These are phyloP conservation scores for Sphagnum tenellum DNA, from an alignment of 225 moss, liverwort and hornwort genomes.

Conservation along the genomic window DNA sequence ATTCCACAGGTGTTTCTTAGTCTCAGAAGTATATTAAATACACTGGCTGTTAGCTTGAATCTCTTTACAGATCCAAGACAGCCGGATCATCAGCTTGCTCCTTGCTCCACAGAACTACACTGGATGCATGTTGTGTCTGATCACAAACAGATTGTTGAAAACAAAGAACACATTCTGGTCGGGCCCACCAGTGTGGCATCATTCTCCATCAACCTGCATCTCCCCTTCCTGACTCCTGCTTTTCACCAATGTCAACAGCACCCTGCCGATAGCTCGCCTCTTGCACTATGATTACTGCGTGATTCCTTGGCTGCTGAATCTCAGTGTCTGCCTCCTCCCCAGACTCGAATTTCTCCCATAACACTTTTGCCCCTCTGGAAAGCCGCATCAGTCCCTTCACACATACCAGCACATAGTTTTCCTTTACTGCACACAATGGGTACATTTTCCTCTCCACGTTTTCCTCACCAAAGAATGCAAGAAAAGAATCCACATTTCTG, in stretches of 20 bases:
- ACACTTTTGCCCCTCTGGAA: slow-evolving; percentile 9
- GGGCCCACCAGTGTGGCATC: too few relatives aligned
- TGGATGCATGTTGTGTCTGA: too few relatives aligned
- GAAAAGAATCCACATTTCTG: too few relatives aligned
- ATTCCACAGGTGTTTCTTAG: neutral
- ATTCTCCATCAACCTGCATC: neutral
- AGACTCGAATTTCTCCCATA: slow-evolving; percentile 10
- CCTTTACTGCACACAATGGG: neutral
- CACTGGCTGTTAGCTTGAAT: neutral
- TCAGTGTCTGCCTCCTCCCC: slow-evolving; percentile 1
- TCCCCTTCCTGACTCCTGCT: neutral
- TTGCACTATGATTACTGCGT: slow-evolving; percentile 6
- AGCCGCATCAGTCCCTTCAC: slow-evolving; percentile 14
- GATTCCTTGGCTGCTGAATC: slow-evolving; percentile 1
- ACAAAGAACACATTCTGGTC: too few relatives aligned
- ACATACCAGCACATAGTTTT: neutral
- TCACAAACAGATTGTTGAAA: too few relatives aligned
- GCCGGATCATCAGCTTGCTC: neutral
- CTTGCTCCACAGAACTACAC: neutral
- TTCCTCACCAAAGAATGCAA: too few relatives aligned
- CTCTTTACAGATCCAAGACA: neutral
- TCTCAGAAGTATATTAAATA: neutral
- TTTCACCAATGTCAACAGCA: neutral
- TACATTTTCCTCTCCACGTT: neutral
- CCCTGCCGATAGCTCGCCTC: neutral